A percentile compares a stretch with the other conserved stretches of the same genome.
phyloP scores from a whole-genome alignment of 805 yeast species.

The Ogataea neopini region DNA sequence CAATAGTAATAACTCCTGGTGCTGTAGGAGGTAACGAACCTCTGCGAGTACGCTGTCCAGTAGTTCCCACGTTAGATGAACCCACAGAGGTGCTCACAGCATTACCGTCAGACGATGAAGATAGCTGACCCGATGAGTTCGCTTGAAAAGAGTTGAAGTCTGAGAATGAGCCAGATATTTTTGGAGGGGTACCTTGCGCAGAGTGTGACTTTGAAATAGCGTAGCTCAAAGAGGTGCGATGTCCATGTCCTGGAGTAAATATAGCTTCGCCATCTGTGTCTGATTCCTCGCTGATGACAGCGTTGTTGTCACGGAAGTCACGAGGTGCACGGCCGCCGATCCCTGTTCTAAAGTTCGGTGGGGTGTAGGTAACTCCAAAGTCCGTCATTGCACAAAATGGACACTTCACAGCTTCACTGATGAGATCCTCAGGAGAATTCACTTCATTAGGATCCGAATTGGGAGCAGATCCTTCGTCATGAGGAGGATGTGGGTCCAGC shows the following conservation, averaged over 20 bases:
- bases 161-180: slow-evolving; percentile 12
- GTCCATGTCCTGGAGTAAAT: slow-evolving; percentile 11
- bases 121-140: neutral
- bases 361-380: slow-evolving; percentile 81
- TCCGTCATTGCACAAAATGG: slow-evolving; percentile 90
- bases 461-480: slow-evolving; percentile 48
- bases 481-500: slow-evolving; percentile 90
- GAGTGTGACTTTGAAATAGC: slow-evolving; percentile 32
- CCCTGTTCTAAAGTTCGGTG: slow-evolving; percentile 61
- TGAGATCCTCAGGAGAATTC: slow-evolving; percentile 60
- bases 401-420: slow-evolving; percentile 86
- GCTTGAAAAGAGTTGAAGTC: slow-evolving; percentile 9
- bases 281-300: slow-evolving; percentile 28
- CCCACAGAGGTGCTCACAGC: neutral
- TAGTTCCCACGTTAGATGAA: neutral
- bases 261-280: slow-evolving; percentile 7
- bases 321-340: slow-evolving; percentile 55
- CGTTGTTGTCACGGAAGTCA: slow-evolving; percentile 32
- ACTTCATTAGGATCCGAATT: slow-evolving; percentile 20
- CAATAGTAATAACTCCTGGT: slow-evolving; percentile 74
- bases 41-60: slow-evolving; percentile 36
- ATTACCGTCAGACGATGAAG: slow-evolving; percentile 4
- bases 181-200: slow-evolving; percentile 31
- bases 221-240: slow-evolving; percentile 24
- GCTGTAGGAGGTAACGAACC: slow-evolving; percentile 66